Percentiles rank a stretch among this genome's conserved stretches.
These are phyloP conservation scores for Beauveria australis DNA, from an alignment of 2,329 filamentous ascomycete genomes.

Conservation along the genomic window DNA sequence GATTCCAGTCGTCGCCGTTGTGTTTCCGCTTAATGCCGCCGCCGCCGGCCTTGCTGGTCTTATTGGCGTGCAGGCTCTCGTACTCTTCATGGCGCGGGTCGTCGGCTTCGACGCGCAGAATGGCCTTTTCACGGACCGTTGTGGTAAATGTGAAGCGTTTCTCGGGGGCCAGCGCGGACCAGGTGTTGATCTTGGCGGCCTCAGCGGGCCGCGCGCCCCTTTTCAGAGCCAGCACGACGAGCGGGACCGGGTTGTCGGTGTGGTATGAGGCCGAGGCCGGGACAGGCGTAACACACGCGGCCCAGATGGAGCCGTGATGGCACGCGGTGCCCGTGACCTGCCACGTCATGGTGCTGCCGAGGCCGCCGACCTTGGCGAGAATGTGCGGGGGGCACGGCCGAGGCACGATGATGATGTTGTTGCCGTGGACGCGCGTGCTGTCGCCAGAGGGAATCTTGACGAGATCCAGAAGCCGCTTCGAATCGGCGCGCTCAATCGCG, in stretches of 20 bases:
- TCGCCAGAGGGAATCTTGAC: conserved; percentile 48
- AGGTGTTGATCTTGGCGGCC: conserved; percentile 72
- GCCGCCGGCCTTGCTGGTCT: conserved; percentile 39
- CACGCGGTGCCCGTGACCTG: conserved; percentile 68
- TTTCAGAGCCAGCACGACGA: conserved; percentile 74
- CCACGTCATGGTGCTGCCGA: conserved; percentile 78
- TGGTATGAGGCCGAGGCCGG: conserved; percentile 59
- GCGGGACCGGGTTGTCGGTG: conserved; percentile 69
- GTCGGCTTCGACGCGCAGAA: conserved; percentile 73
- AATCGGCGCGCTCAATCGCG: conserved; percentile 65
- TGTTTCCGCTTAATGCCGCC: conserved; percentile 45
- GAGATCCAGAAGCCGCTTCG: conserved; percentile 63
- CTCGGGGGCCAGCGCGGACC: conserved; percentile 66
- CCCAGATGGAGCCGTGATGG: conserved; percentile 79
- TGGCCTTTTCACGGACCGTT: conserved; percentile 76
- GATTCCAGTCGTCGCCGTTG: conserved; percentile 39
- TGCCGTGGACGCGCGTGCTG: conserved; percentile 75
- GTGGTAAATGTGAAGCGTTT: conserved; percentile 72
- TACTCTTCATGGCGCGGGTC: conserved; percentile 52
- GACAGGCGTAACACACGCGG: conserved; percentile 67
- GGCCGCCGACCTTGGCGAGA: conserved; percentile 75
- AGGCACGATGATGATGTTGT: conserved; percentile 84
- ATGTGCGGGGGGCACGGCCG: conserved; percentile 64
- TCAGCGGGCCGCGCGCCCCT: conserved; percentile 71
- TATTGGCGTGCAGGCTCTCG: conserved; percentile 54